A percentile compares a stretch with the other conserved stretches of the same genome.
Evolutionary conservation across 192 early-diverging fungal species (phyloP).

Genomic region (Phlyctochytrium planicorne): DNA sequence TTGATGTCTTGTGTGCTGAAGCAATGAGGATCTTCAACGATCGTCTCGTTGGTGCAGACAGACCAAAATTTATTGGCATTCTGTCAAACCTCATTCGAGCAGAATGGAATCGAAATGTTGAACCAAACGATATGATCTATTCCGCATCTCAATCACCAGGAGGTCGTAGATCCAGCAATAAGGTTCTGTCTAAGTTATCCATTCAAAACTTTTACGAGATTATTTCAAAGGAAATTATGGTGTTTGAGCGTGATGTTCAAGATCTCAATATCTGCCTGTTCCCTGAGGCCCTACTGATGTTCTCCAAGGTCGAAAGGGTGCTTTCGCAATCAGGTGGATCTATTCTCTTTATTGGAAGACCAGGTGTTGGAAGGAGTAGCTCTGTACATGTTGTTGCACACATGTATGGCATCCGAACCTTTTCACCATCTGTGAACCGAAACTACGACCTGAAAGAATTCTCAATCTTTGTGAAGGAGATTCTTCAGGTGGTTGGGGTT

Average conservation of each 20-base stretch:
- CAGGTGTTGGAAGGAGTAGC: conserved; percentile 45
- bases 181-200: conserved; percentile 21
- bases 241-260: conserved; percentile 49
- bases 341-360: conserved; percentile 49
- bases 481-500: conserved; percentile 46
- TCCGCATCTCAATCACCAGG: conserved; percentile 4
- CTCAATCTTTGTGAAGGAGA: conserved; percentile 46
- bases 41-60: conserved; percentile 40
- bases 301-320: conserved; percentile 46
- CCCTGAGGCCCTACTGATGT: conserved; percentile 46
- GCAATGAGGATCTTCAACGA: conserved; percentile 50
- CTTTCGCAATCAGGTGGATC: conserved; percentile 54
- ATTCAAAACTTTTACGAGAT: conserved; percentile 30
- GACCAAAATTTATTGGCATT: conserved; percentile 40
- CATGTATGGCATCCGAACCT: conserved; percentile 41
- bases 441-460: conserved; percentile 47
- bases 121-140: conserved; percentile 22
- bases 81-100: conserved; percentile 32
- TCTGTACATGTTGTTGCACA: conserved; percentile 41
- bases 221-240: conserved; percentile 32
- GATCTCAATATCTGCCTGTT: conserved; percentile 46
- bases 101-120: conserved; percentile 47
- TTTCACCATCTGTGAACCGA: conserved; percentile 39
- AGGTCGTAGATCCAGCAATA: conserved; percentile 8
- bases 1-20: conserved; percentile 49